Conservation (phyloP, 2,329 filamentous ascomycete genomes). For the Cytospora chrysosperma region DNA sequence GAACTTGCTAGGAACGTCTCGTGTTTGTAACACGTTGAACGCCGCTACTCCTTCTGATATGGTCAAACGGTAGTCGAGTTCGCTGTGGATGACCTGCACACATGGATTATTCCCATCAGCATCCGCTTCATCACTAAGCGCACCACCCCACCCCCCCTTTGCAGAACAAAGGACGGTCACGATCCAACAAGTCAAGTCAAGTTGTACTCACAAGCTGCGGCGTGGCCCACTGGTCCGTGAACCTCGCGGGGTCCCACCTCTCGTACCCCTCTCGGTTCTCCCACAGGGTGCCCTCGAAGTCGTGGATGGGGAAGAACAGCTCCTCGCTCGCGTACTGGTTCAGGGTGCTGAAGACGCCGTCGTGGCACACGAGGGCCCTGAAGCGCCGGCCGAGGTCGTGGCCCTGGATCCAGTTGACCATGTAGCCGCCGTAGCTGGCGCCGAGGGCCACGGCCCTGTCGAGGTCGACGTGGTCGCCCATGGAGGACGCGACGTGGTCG, state of each 20-base stretch:
- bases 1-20: conserved; percentile 66
- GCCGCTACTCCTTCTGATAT: conserved; percentile 59
- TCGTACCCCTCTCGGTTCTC: conserved; percentile 63
- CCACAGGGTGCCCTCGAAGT: conserved; percentile 63
- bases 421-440: conserved; percentile 73
- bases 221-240: conserved; percentile 72
- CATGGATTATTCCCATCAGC: background rate
- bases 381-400: conserved; percentile 79
- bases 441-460: conserved; percentile 69
- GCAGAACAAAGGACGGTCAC: too few species aligned
- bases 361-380: conserved; percentile 84
- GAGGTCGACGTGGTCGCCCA: conserved; percentile 63
- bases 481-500: conserved; percentile 64
- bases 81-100: conserved; percentile 62
- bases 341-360: conserved; percentile 76
- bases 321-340: conserved; percentile 66
- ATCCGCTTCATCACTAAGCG: too few species aligned
- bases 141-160: too few species aligned
- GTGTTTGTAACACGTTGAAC: conserved; percentile 70
- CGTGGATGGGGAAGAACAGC: conserved; percentile 69
- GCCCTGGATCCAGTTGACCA: conserved; percentile 92
- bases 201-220: conserved; percentile 76
- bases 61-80: conserved; percentile 61
- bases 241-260: conserved; percentile 66
- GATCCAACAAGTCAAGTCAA: too few species aligned